phyloP scores from a whole-genome alignment of 129 eudicot species.

The Dittrichia graveolens region DNA sequence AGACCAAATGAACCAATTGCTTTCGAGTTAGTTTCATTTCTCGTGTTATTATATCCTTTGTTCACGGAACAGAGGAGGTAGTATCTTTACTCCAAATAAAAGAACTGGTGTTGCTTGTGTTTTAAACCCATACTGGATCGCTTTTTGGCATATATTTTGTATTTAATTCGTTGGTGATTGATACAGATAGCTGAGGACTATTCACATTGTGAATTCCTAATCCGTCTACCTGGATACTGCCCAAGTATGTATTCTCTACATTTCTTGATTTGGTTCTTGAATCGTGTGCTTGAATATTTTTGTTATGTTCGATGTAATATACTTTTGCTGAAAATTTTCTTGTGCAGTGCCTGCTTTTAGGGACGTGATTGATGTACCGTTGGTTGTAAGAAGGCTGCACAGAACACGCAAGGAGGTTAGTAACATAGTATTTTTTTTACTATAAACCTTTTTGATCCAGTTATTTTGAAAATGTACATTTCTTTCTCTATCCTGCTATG shows the following conservation, averaged over 20 bases:
- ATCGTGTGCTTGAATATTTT: background rate
- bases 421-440: constrained; percentile 16
- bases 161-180: constrained; percentile 4
- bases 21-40: no score
- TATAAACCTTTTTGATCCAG: background rate
- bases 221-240: constrained; percentile 96
- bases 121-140: background rate
- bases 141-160: background rate
- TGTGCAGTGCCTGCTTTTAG: constrained; percentile 97
- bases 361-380: constrained; percentile 90
- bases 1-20: no score
- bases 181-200: constrained; percentile 97
- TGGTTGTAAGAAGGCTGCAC: constrained; percentile 94
- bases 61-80: background rate
- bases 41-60: no score
- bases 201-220: constrained; percentile 92
- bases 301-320: background rate
- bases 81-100: background rate
- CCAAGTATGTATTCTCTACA: constrained; percentile 68
- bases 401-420: constrained; percentile 83
- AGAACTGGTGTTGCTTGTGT: background rate
- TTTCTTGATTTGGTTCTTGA: constrained; percentile 7
- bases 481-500: constrained; percentile 16
- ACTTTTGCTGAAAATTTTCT: background rate
- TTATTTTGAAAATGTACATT: background rate